phyloP scores from a whole-genome alignment of 805 yeast genomes.

The Candida maesae region DNA sequence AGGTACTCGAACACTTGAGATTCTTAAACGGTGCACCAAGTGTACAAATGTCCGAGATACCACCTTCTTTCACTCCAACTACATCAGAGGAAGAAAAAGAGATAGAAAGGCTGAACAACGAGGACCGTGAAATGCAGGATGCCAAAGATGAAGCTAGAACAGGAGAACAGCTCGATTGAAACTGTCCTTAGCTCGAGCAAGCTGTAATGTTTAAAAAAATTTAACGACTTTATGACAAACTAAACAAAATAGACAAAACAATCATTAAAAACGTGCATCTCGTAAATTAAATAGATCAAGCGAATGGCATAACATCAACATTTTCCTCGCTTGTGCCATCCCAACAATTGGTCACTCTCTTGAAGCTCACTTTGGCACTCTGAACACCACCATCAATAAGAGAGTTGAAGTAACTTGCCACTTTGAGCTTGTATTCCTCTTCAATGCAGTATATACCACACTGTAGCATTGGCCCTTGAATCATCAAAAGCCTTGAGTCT shows the following conservation, averaged over 20 bases:
- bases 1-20: slow-evolving; percentile 76
- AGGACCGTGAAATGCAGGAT: slow-evolving; percentile 32
- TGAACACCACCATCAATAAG: slow-evolving; percentile 19
- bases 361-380: slow-evolving; percentile 19
- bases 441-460: slow-evolving; percentile 20
- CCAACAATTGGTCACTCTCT: slow-evolving; percentile 20
- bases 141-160: slow-evolving; percentile 36
- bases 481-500: slow-evolving; percentile 22
- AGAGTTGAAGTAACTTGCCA: slow-evolving; percentile 16
- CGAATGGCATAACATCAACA: slow-evolving; percentile 21
- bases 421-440: slow-evolving; percentile 8
- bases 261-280: too few relatives aligned
- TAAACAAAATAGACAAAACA: too few relatives aligned
- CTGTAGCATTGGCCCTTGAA: slow-evolving; percentile 23
- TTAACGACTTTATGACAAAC: background rate
- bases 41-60: slow-evolving; percentile 86
- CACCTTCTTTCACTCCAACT: slow-evolving; percentile 49
- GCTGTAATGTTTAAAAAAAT: too few relatives aligned
- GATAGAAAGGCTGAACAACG: slow-evolving; percentile 32
- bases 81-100: slow-evolving; percentile 39
- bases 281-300: too few relatives aligned
- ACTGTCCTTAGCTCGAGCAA: too few relatives aligned
- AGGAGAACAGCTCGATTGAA: slow-evolving; percentile 31
- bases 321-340: slow-evolving; percentile 14
- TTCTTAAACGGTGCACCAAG: slow-evolving; percentile 89